phyloP scores from a whole-genome alignment of 768 basidiomycete genomes.

The Tylopilus plumbeoviolaceoides region DNA sequence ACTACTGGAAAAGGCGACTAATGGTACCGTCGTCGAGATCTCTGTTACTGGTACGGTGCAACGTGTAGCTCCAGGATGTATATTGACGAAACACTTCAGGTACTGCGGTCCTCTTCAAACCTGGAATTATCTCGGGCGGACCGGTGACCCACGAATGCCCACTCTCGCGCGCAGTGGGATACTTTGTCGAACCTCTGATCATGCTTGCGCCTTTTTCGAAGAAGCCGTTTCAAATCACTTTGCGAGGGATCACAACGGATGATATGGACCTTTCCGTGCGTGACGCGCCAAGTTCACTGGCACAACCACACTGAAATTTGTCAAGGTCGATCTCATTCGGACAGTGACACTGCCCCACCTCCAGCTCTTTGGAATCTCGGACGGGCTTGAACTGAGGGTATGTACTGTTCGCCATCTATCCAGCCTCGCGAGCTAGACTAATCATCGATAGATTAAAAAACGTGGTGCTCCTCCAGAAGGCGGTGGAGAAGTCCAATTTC shows the following conservation, averaged over 20 bases:
- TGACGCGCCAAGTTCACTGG: conserved; percentile 12
- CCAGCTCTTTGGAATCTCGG: conserved; percentile 84
- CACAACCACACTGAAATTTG: conserved; percentile 1
- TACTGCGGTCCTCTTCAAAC: conserved; percentile 88
- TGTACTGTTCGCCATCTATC: conserved; percentile 12
- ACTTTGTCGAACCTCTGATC: conserved; percentile 87
- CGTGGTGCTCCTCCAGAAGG: conserved; percentile 89
- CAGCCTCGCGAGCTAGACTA: neutral
- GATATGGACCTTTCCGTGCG: conserved; percentile 86
- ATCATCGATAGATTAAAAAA: conserved; percentile 72
- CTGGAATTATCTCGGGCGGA: conserved; percentile 88
- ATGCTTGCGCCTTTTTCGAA: conserved; percentile 94
- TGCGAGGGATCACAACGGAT: conserved; percentile 91
- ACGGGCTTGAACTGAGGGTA: conserved; percentile 86
- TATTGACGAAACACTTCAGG: conserved; percentile 42
- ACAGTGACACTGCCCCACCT: conserved; percentile 90
- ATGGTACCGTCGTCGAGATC: conserved; percentile 93
- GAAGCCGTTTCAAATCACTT: conserved; percentile 71
- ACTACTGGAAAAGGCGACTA: conserved; percentile 85
- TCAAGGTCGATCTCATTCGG: conserved; percentile 79
- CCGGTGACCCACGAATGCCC: conserved; percentile 82
- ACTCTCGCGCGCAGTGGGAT: conserved; percentile 83
- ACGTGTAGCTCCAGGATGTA: neutral
- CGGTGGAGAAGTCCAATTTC: conserved; percentile 89
- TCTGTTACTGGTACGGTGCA: conserved; percentile 77